These are phyloP conservation scores for Lactarius deliciosus DNA, from an alignment of 768 basidiomycete species.

Conservation along the genomic window DNA sequence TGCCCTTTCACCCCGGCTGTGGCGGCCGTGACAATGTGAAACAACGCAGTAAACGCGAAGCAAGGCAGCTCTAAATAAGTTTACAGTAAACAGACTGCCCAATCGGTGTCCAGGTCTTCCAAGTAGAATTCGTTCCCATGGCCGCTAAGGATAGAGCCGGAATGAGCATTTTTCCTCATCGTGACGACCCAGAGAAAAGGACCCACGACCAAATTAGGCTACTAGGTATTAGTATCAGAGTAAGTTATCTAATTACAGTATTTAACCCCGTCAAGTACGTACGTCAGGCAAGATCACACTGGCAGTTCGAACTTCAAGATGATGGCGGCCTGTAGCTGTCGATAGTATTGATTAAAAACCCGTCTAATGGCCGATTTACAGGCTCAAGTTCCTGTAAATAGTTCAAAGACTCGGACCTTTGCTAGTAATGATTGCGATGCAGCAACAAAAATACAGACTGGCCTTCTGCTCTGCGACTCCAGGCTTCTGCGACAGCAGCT, in stretches of 20 bases:
- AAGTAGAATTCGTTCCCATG: neutral
- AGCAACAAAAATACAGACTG: neutral
- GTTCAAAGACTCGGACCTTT: neutral
- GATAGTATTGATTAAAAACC: too few species aligned
- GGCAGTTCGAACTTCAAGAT: too few species aligned
- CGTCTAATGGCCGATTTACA: neutral
- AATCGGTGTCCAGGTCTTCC: neutral
- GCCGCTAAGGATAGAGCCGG: neutral
- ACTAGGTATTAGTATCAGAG: neutral
- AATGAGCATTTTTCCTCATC: neutral
- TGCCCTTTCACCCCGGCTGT: neutral
- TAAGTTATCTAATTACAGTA: neutral
- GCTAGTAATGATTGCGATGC: neutral
- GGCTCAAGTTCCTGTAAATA: neutral
- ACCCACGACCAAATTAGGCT: neutral
- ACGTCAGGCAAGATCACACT: neutral
- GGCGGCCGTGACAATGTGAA: neutral
- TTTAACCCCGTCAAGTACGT: neutral
- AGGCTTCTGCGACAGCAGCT: neutral
- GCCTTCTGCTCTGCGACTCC: neutral
- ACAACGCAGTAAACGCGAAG: neutral
- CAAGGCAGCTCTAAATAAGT: neutral
- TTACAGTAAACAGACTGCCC: neutral
- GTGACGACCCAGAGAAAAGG: neutral
- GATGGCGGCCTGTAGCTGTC: too few species aligned